Conservation (phyloP, 2,329 filamentous ascomycete species). For the Microdochium nivale region DNA sequence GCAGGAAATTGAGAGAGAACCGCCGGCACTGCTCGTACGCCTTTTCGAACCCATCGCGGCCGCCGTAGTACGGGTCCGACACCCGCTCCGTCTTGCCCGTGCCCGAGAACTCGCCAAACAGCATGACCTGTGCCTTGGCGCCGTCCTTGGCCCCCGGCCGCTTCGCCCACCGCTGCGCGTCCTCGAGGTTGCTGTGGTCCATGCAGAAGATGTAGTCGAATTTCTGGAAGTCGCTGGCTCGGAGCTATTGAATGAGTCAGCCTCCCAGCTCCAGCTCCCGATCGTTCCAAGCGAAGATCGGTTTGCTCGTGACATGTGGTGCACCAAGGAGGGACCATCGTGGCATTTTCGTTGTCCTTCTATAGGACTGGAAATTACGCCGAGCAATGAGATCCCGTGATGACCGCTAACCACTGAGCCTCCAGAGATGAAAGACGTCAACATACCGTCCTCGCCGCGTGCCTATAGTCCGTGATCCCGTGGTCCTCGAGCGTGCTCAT, state of each 20-base stretch:
- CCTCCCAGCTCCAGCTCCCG: no score
- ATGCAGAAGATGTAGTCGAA: conserved; percentile 96
- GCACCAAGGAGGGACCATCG: no score
- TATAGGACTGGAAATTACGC: no score
- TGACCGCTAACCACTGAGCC: no score
- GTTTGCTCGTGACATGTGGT: no score
- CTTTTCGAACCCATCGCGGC: conserved; percentile 66
- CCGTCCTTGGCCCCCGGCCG: conserved; percentile 44
- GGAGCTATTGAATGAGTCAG: no score
- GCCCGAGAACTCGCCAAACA: conserved; percentile 79
- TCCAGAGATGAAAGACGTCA: background rate
- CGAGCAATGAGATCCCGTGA: no score
- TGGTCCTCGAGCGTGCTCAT: conserved; percentile 68
- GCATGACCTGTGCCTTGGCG: conserved; percentile 55
- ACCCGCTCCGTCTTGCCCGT: conserved; percentile 59
- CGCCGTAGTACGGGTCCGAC: conserved; percentile 90
- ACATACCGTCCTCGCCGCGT: conserved; percentile 66
- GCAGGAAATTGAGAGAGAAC: conserved; percentile 70
- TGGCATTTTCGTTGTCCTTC: no score
- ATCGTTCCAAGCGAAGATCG: no score
- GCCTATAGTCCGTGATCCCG: conserved; percentile 68
- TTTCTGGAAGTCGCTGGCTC: conserved; percentile 62
- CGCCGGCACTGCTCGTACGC: conserved; percentile 78
- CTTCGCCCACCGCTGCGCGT: conserved; percentile 53
- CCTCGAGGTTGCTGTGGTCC: conserved; percentile 73